Evolutionary conservation across 129 eudicot species (phyloP).

Genomic region (Centaurea solstitialis): DNA sequence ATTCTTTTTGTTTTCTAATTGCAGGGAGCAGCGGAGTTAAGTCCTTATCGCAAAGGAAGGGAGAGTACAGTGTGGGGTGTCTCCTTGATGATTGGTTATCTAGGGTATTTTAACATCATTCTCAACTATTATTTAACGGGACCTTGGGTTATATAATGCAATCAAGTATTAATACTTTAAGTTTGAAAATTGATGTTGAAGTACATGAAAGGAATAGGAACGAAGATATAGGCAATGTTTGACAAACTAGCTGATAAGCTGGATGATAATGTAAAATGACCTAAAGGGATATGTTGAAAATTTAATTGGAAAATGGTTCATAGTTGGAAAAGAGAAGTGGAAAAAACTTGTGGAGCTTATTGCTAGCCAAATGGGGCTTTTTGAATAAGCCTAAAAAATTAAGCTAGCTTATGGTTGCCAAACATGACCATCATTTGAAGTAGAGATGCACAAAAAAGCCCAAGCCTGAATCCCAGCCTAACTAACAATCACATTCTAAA

Average conservation of each 20-base stretch:
- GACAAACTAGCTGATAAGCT: background rate
- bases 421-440: background rate
- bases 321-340: background rate
- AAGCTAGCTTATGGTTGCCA: background rate
- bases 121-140: background rate
- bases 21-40: constrained; percentile 72
- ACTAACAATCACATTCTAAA: no score
- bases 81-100: constrained; percentile 91
- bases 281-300: background rate
- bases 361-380: background rate
- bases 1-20: constrained; percentile 3
- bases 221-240: background rate
- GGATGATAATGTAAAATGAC: background rate
- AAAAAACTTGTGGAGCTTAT: no score
- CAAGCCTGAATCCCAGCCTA: background rate
- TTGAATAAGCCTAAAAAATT: background rate
- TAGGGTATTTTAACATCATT: constrained; percentile 58
- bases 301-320: background rate
- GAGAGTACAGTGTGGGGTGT: constrained; percentile 99
- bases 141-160: background rate
- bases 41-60: constrained; percentile 73
- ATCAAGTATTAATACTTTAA: background rate
- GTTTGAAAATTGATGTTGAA: background rate
- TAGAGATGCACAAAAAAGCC: background rate
- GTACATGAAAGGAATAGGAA: background rate